Evolutionary conservation across 164 flowering plant genomes (phyloP), one percentile per base, ranked within the genome.

Genomic region (Magnolia sinica): DNA sequence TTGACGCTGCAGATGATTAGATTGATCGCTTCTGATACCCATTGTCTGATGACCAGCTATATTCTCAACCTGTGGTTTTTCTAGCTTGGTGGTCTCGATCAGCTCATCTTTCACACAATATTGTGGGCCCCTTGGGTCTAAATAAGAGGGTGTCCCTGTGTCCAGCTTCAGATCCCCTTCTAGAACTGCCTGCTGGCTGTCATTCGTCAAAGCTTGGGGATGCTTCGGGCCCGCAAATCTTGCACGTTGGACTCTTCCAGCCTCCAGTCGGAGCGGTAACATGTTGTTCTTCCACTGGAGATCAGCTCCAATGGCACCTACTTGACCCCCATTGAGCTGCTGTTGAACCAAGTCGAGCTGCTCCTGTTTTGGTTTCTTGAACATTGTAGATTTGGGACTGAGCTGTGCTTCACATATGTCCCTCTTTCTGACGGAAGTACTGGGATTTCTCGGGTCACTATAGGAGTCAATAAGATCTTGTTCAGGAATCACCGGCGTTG

Each of bases 141-240:
- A 66, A 81, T 80, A 71, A 72, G 88, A 86, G 51, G 84, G 72
- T 20, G 81, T 29, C 20, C 82, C 86, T 50, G 74, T 74, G 13
- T 91, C 96, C 75, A 84, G 90, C 81, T 85, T 86, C 73, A 84
- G 79, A 64, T 83, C 79, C 76, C 95, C 91, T 58, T 92, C 97
- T 81, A 85, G 81, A 68, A 68, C 52, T 51, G 77, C n/a, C 65
- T 49, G 70, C 20, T 8, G 22, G 68, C 22, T 52, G 29, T 22
- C 59, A 66, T 66, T 65, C 55, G 22, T 52, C 68, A 78, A 78
- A 82, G 85, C 89, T 51, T 80, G 91, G 8, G 92, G 73, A 83
- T 84, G 87, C 80, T 85, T 90, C 68, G 84, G 91, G 63, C 82
- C 68, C 63, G 23, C 52, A 70, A 19, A 18, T 70, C 29, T 61